Evolutionary conservation across 345 rosid species (phyloP).

Genomic region (Psidium friedrichsthalianum): DNA sequence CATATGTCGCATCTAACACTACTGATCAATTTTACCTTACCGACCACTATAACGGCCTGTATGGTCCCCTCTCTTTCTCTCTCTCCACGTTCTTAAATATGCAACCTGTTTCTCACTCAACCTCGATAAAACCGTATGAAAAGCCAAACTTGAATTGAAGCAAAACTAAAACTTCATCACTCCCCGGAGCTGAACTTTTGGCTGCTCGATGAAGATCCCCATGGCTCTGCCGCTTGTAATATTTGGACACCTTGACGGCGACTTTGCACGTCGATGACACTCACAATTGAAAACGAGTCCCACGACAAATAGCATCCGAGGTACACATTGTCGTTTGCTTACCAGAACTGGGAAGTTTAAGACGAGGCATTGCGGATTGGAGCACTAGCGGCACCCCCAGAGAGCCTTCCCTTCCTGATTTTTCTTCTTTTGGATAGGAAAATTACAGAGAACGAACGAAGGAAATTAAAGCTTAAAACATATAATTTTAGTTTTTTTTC

Average conservation of each 20-base stretch:
- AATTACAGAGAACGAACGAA: neutral
- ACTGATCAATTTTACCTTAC: too few species aligned
- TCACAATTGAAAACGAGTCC: neutral
- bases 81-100: neutral
- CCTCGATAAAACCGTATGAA: neutral
- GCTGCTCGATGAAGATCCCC: neutral
- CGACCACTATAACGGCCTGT: accelerated
- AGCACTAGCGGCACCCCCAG: neutral
- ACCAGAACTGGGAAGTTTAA: neutral
- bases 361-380: neutral
- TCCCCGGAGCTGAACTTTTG: neutral
- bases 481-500: too few species aligned
- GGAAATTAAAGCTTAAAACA: too few species aligned
- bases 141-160: neutral
- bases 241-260: neutral
- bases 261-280: neutral
- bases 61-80: too few species aligned
- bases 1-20: neutral
- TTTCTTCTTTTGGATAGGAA: neutral
- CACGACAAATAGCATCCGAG: neutral
- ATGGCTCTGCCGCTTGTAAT: neutral
- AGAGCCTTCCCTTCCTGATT: neutral
- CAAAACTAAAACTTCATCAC: neutral
- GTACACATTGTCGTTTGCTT: neutral
- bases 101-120: neutral